Evolutionary conservation across 805 yeast species (phyloP), one percentile per base, ranked within the genome.

Genomic region (Kodamaea jinghongensis): DNA sequence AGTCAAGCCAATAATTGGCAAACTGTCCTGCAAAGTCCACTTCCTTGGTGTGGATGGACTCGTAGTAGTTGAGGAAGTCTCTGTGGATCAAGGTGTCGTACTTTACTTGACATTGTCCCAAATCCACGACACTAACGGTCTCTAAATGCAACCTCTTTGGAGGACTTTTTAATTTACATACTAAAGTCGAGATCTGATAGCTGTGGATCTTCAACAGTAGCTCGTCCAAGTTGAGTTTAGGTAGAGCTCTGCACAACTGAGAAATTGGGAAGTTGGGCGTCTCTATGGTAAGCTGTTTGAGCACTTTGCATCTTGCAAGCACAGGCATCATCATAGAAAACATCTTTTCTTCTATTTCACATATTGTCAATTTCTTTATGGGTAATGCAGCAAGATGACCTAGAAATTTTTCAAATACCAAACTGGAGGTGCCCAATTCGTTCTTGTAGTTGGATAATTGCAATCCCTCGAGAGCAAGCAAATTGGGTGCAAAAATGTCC

Each of bases 51-150:
- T 37, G 37, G 23, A 38, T 32, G 12, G 37, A 32, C 33, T 38
- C 42, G 28, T 38, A 32, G 17, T 38, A 33, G 25, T 38, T 26
- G 10, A 38, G 26, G 23, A 38, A 38, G 30, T 33, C 42, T 10
- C 42, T 13, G 34, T 38, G 42, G 20, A 38, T 38, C 15, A 38
- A 33, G 7, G 42, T 33, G 17, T 38, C 42, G 34, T 31, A 38
- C 32, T 38, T 38, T n/a, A 36, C 20, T 6, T 33, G 37, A 3
- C 28, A 32, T 8, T 33, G 12, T 4, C 17, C 28, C 20, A 12
- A 10, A 7, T 17, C 42, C 11, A 15, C 26, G 2, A 29, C 10
- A 17, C 32, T 28, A 11, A 20, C 23, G 11, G 32, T 13, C 20
- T 32, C 30, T 10, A 37, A 11, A 3, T 17, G 28, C 36, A 38